These are phyloP conservation scores for Metschnikowia bowlesiae DNA, from an alignment of 805 yeast genomes.

Conservation along the genomic window DNA sequence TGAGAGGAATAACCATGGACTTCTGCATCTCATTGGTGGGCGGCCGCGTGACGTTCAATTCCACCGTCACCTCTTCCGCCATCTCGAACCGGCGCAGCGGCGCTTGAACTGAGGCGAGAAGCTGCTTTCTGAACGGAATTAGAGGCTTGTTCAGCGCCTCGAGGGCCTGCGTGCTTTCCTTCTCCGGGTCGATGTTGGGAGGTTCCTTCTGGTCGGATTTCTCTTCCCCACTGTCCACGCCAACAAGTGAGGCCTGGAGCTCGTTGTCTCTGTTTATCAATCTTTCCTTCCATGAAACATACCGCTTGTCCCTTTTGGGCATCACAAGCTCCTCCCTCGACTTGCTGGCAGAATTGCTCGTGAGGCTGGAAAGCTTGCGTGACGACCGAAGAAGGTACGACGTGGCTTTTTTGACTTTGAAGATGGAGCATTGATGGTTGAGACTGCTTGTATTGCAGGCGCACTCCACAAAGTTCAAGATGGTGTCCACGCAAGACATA, in stretches of 20 bases:
- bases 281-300: slow-evolving; percentile 35
- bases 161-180: background rate
- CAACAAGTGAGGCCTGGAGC: background rate
- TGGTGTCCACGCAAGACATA: slow-evolving; percentile 58
- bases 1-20: slow-evolving; percentile 12
- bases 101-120: slow-evolving; percentile 12
- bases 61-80: slow-evolving; percentile 4
- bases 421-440: slow-evolving; percentile 48
- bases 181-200: background rate
- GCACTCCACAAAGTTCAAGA: slow-evolving; percentile 62
- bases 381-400: slow-evolving; percentile 57
- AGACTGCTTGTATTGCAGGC: slow-evolving; percentile 45
- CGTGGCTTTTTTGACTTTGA: slow-evolving; percentile 58
- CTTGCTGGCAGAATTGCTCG: slow-evolving; percentile 31
- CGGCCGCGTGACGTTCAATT: background rate
- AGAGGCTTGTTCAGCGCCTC: slow-evolving; percentile 3
- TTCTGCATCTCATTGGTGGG: slow-evolving; percentile 2
- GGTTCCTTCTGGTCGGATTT: background rate
- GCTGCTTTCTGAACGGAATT: slow-evolving; percentile 24
- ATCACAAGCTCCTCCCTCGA: slow-evolving; percentile 37
- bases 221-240: background rate
- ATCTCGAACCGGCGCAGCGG: slow-evolving; percentile 5
- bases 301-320: slow-evolving; percentile 28
- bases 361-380: slow-evolving; percentile 43
- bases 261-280: slow-evolving; percentile 27